Evolutionary conservation across 257 asterid species (phyloP).

Genomic region (Primulina huaijiensis): DNA sequence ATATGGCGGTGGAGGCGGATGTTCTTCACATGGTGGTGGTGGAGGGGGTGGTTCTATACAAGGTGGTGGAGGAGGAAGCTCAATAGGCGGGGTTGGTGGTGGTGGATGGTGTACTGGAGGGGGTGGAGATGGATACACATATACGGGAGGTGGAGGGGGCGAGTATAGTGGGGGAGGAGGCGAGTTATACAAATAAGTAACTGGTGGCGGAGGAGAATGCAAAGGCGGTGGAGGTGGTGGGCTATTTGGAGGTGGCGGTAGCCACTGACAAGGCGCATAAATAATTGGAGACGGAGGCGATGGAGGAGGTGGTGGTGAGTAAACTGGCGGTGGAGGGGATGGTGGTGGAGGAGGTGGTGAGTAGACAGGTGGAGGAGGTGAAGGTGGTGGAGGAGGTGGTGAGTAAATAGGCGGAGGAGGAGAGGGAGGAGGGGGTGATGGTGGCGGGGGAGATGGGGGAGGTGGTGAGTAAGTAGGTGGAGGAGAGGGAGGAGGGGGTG

Average conservation of each 20-base stretch:
- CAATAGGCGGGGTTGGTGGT: conserved; percentile 42
- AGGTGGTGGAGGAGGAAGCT: conserved; percentile 43
- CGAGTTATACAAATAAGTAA: conserved; percentile 33
- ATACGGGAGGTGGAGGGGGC: conserved; percentile 43
- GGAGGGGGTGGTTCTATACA: conserved; percentile 40
- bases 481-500: conserved; percentile 18
- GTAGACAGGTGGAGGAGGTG: conserved; percentile 28
- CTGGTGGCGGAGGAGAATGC: conserved; percentile 43
- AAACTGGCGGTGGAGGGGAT: conserved; percentile 22
- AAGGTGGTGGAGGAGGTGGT: conserved; percentile 18
- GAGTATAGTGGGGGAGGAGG: conserved; percentile 37
- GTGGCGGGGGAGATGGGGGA: conserved; percentile 30
- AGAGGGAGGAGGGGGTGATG: conserved; percentile 35
- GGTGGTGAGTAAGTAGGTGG: conserved; percentile 30
- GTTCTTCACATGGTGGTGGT: conserved; percentile 56
- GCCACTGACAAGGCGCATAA: background rate
- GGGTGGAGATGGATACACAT: conserved; percentile 39
- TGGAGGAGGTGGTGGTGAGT: conserved; percentile 25
- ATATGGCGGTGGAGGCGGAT: conserved; percentile 49
- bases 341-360: conserved; percentile 54
- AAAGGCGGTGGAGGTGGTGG: conserved; percentile 31
- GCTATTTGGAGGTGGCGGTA: conserved; percentile 12
- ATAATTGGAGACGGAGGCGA: conserved; percentile 22
- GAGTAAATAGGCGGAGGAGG: conserved; percentile 29
- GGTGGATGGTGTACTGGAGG: conserved; percentile 45